A percentile compares a stretch with the other conserved stretches of the same genome.
Conservation (phyloP, 202 grass and related monocot genomes). For the Carex sylvatica region DNA sequence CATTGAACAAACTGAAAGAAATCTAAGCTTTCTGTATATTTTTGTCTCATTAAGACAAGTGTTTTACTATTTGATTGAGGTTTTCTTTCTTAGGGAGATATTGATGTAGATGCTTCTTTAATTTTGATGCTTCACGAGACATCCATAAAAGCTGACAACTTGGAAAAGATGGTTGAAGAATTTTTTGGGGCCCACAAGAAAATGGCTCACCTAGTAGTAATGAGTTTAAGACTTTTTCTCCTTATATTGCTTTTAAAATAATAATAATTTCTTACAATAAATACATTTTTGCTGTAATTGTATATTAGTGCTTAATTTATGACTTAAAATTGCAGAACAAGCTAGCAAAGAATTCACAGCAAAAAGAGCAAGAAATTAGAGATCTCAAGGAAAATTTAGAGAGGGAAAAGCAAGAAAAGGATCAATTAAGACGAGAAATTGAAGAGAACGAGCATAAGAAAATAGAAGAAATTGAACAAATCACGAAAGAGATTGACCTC, state of each 20-base stretch:
- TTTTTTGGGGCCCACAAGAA: constrained; percentile 30
- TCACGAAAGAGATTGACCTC: too few relatives aligned
- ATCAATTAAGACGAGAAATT: constrained; percentile 43
- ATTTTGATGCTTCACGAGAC: constrained; percentile 44
- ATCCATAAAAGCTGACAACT: constrained; percentile 32
- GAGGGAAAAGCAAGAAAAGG: constrained; percentile 39
- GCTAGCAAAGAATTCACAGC: constrained; percentile 33
- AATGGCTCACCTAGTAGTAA: constrained; percentile 24
- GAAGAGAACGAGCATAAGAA: constrained; percentile 31
- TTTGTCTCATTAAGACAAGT: not conserved
- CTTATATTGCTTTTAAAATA: not conserved
- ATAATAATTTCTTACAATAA: not conserved
- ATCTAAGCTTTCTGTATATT: not conserved
- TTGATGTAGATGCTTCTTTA: constrained; percentile 33
- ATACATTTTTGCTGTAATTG: constrained; percentile 15
- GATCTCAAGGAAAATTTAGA: constrained; percentile 38
- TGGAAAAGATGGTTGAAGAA: constrained; percentile 39
- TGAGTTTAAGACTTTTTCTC: not conserved
- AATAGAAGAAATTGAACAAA: too few relatives aligned
- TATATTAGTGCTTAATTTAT: constrained; percentile 4
- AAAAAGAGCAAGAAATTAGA: constrained; percentile 39
- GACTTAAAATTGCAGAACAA: constrained; percentile 33
- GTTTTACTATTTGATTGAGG: not conserved
- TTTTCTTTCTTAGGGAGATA: constrained; percentile 30
- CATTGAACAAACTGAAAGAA: not conserved